Evolutionary conservation across 768 basidiomycete genomes (phyloP).

Genomic region (Leccinum arenicola): DNA sequence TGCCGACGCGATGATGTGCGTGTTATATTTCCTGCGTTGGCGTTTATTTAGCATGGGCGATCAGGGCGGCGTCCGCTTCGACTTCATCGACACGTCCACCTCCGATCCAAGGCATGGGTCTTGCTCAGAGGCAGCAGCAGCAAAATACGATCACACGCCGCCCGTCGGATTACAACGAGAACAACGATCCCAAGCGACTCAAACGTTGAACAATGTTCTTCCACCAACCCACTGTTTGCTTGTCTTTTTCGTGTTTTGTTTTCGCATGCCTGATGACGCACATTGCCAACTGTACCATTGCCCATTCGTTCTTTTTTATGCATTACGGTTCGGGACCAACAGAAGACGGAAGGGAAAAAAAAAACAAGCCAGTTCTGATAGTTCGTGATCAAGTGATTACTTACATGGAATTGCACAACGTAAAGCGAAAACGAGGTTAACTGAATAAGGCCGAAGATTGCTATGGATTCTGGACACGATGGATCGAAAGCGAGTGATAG

Average conservation of each 20-base stretch:
- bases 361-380: neutral
- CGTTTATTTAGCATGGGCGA: neutral
- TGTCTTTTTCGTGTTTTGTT: neutral
- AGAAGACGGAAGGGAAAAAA: neutral
- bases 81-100: conserved; percentile 21
- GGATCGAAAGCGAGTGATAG: neutral
- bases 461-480: neutral
- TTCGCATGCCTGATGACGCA: neutral
- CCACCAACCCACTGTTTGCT: neutral
- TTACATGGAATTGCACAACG: neutral
- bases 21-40: neutral
- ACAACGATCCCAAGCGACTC: conserved; percentile 39
- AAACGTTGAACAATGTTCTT: conserved; percentile 29
- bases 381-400: neutral
- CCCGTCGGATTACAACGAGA: conserved; percentile 27
- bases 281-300: neutral
- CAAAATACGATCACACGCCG: conserved; percentile 12
- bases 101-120: conserved; percentile 38
- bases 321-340: neutral
- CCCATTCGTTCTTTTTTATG: neutral
- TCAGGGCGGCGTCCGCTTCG: conserved; percentile 19
- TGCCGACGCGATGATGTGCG: conserved; percentile 33
- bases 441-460: neutral
- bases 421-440: neutral
- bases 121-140: conserved; percentile 35